Evolutionary conservation across 2,329 filamentous ascomycete species (phyloP), one percentile per base, ranked within the genome.

Genomic region (Rhexocercosporidium sp.): DNA sequence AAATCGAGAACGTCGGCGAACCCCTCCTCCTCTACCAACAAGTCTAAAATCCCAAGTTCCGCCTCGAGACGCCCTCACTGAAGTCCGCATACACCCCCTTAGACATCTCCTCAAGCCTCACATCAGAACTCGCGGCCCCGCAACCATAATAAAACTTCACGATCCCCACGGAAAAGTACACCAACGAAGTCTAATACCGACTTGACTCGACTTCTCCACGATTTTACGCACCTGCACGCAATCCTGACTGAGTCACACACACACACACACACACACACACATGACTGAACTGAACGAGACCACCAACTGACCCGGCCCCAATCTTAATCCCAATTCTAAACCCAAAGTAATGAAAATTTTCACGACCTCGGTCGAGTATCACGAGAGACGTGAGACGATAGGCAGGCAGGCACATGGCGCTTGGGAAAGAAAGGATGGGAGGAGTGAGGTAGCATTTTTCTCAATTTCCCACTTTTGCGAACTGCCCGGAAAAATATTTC

Each of bases 1-100:
- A 99, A 81, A 98, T 99, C 80, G 95, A 97, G 82, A 96, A 98
- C 79, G 91, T 97, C 66, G 96, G 96, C 81, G 96, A 99, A 81
- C 96, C 96, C 25, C 85, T 99, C 60, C 86, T 99, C 56, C 87
- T 99, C 71, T 99, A 99, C 78, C 92, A 94, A 79, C 89, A 88
- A 56, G 76, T 77, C 61, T 72, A 73, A 65, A 61, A 27, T 61
- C 59, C 27, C 41, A n/a, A n/a, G n/a, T n/a, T n/a, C n/a, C n/a
- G n/a, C n/a, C n/a, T n/a, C n/a, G n/a, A n/a, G n/a, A n/a, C n/a
- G 3, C 34, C 14, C 34, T 6, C 29, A 41, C n/a, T 22, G 22
- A n/a, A 49, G 22, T 31, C 25, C 49, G 5, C 46, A 27, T 47
- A n/a, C 12, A 27, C 46, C 31, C 60, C 22, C 25, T 18, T 7